These are phyloP conservation scores for Mycena leptocephala DNA, from an alignment of 768 basidiomycete genomes.

Conservation along the genomic window DNA sequence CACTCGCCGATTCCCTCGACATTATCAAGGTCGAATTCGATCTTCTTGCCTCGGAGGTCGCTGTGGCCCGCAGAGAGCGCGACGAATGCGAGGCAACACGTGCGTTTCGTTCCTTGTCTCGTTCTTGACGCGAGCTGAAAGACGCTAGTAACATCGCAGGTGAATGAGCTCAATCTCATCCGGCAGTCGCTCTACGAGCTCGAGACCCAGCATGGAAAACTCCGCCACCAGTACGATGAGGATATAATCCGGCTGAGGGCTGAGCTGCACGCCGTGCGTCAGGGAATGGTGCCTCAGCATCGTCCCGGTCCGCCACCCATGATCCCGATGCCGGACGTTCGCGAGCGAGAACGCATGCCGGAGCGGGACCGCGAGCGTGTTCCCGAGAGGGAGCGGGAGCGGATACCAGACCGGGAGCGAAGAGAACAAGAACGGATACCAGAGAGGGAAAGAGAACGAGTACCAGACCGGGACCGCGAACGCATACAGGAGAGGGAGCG, in stretches of 20 bases:
- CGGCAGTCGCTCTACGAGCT: slow-evolving; percentile 83
- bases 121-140: background rate
- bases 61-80: slow-evolving; percentile 70
- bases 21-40: slow-evolving; percentile 82
- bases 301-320: slow-evolving; percentile 50
- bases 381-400: slow-evolving; percentile 42
- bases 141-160: slow-evolving; percentile 69
- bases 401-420: slow-evolving; percentile 56
- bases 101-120: slow-evolving; percentile 50
- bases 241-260: slow-evolving; percentile 71
- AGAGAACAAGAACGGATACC: slow-evolving; percentile 59
- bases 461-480: slow-evolving; percentile 47
- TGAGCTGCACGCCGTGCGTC: slow-evolving; percentile 68
- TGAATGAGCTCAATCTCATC: slow-evolving; percentile 82
- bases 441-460: slow-evolving; percentile 59
- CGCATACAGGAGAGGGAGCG: slow-evolving; percentile 60
- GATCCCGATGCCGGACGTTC: slow-evolving; percentile 40
- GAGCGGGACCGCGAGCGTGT: background rate
- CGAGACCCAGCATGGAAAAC: slow-evolving; percentile 78
- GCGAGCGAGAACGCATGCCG: slow-evolving; percentile 38
- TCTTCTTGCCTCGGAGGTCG: slow-evolving; percentile 69
- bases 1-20: slow-evolving; percentile 75
- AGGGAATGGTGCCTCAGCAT: slow-evolving; percentile 46
- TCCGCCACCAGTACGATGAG: slow-evolving; percentile 78
- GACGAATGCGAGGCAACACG: slow-evolving; percentile 85